Conservation (phyloP, 495 filamentous ascomycete species). For the Penicillium herquei region DNA sequence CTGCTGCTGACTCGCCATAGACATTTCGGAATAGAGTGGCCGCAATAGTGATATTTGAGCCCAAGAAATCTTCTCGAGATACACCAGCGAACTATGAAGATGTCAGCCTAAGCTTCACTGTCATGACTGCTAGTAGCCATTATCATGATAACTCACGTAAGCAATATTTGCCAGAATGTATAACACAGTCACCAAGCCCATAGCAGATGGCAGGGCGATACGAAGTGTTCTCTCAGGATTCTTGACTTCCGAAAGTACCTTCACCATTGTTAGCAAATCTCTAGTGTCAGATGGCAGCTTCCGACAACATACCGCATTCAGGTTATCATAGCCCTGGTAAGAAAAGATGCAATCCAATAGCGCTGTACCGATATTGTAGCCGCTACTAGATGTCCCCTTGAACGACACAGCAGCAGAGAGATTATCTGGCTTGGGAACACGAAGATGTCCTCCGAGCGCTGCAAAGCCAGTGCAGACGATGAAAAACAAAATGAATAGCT, state of each 20-base stretch:
- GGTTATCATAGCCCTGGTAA: conserved; percentile 27
- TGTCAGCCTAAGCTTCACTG: background rate
- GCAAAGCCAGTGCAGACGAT: conserved; percentile 43
- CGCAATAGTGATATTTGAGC: conserved; percentile 26
- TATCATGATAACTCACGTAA: conserved; percentile 34
- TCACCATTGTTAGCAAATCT: conserved; percentile 15
- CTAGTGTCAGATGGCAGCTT: background rate
- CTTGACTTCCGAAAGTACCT: conserved; percentile 70
- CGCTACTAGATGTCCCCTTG: conserved; percentile 25
- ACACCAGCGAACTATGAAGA: conserved; percentile 23
- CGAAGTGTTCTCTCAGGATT: conserved; percentile 64
- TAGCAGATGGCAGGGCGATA: conserved; percentile 56
- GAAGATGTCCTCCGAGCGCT: conserved; percentile 30
- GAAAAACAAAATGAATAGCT: conserved; percentile 40
- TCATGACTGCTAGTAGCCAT: background rate
- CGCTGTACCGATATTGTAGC: conserved; percentile 27
- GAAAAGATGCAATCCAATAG: conserved; percentile 29
- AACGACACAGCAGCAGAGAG: conserved; percentile 23
- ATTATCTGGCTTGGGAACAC: conserved; percentile 20
- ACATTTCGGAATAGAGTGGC: conserved; percentile 29
- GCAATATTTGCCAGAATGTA: conserved; percentile 68
- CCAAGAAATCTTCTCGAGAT: conserved; percentile 25
- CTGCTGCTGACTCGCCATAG: conserved; percentile 25
- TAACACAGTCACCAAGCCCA: conserved; percentile 56
- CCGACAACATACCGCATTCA: conserved; percentile 14